Conservation (phyloP, 176 grass and related monocot genomes). For the Cocos nucifera region DNA sequence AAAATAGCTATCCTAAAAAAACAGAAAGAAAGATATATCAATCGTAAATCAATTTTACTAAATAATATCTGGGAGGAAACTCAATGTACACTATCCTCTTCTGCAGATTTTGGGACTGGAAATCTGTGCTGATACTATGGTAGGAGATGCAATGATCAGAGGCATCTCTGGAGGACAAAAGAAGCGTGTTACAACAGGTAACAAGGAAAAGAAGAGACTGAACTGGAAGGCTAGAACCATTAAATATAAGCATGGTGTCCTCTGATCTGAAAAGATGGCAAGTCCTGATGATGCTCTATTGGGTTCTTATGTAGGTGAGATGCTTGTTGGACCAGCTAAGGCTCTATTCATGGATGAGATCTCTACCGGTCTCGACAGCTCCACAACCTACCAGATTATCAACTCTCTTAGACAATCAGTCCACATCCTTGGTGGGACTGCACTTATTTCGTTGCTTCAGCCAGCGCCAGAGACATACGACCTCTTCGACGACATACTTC, state of each 20-base stretch:
- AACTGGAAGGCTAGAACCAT: background rate
- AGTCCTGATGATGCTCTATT: background rate
- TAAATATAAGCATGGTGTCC: no score
- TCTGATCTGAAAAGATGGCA: no score
- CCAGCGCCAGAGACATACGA: conserved; percentile 88
- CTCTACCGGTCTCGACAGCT: conserved; percentile 87
- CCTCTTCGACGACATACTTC: conserved; percentile 78
- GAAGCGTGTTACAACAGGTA: conserved; percentile 95
- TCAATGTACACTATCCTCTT: background rate
- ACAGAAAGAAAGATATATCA: background rate
- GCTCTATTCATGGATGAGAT: conserved; percentile 98
- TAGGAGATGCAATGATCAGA: conserved; percentile 83
- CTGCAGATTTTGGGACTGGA: conserved; percentile 81
- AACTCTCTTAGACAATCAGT: conserved; percentile 82
- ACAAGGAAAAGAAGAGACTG: conserved; percentile 10
- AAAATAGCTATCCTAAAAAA: background rate
- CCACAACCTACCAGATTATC: conserved; percentile 82
- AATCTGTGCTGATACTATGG: conserved; percentile 92
- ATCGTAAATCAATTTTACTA: background rate
- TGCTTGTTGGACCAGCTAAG: conserved; percentile 93
- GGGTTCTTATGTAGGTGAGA: conserved; percentile 50
- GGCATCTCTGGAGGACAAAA: conserved; percentile 94
- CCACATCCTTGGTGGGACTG: conserved; percentile 79
- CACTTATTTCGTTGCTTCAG: conserved; percentile 83
- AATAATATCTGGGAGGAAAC: background rate